Percentiles rank a stretch among this genome's conserved stretches.
These are phyloP conservation scores for Sanghuangporus sanghuang DNA, from an alignment of 1,284 basidiomycete species.

Conservation along the genomic window DNA sequence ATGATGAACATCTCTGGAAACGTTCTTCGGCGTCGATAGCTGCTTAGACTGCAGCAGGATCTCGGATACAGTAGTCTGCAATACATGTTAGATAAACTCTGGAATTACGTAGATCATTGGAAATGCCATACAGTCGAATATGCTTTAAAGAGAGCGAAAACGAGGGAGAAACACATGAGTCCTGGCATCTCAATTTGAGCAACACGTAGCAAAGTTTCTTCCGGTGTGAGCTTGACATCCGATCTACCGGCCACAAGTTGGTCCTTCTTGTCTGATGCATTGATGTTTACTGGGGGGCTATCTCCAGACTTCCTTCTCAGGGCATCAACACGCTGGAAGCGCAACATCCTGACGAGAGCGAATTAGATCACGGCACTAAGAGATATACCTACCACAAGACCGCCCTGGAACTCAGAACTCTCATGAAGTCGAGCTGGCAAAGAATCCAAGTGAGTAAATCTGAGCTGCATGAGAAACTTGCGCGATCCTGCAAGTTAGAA, in stretches of 20 bases:
- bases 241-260: slow-evolving; percentile 3
- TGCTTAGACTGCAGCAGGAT: slow-evolving; percentile 36
- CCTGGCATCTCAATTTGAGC: slow-evolving; percentile 38
- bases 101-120: not conserved
- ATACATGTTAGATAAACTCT: not conserved
- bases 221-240: slow-evolving; percentile 30
- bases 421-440: not conserved
- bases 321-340: slow-evolving; percentile 4
- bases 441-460: not conserved
- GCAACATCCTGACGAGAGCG: not conserved
- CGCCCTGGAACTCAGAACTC: not conserved
- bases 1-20: slow-evolving; percentile 36
- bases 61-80: slow-evolving; percentile 40
- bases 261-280: not conserved
- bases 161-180: slow-evolving; percentile 32
- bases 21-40: slow-evolving; percentile 28
- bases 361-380: not conserved
- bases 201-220: slow-evolving; percentile 36
- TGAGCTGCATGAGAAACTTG: too few species aligned
- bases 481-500: too few species aligned
- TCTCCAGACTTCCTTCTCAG: slow-evolving; percentile 9
- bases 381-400: not conserved
- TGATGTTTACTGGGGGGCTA: not conserved
- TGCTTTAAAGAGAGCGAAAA: slow-evolving; percentile 46
- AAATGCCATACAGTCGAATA: slow-evolving; percentile 38